A percentile compares a stretch with the other conserved stretches of the same genome.
phyloP scores from a whole-genome alignment of 2,329 filamentous ascomycete species.

The Blumeriella jaapii region DNA sequence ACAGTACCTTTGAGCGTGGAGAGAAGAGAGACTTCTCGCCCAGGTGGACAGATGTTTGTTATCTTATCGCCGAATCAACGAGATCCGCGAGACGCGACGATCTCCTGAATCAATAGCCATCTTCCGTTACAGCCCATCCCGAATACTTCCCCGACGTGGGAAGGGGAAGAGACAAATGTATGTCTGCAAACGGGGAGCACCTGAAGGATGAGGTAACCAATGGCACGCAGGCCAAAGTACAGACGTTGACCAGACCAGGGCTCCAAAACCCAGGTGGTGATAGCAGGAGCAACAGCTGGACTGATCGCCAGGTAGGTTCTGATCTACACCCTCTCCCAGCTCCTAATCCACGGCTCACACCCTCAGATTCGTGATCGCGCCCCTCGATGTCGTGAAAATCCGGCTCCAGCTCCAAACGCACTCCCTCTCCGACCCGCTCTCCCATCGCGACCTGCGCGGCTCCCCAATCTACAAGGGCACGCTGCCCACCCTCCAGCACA shows the following conservation, averaged over 20 bases:
- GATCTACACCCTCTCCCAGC: too few species aligned
- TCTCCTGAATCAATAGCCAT: too few species aligned
- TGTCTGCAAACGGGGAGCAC: constrained; percentile 50
- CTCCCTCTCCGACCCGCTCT: constrained; percentile 58
- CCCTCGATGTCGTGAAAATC: constrained; percentile 96
- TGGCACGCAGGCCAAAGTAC: not conserved
- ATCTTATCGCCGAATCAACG: too few species aligned
- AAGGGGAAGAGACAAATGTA: constrained; percentile 32
- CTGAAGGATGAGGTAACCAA: constrained; percentile 56
- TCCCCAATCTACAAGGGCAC: constrained; percentile 61
- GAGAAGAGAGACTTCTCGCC: too few species aligned
- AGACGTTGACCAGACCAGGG: constrained; percentile 34
- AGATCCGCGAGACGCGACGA: too few species aligned
- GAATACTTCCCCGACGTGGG: not conserved
- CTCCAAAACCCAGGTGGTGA: constrained; percentile 52
- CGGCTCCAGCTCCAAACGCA: constrained; percentile 88
- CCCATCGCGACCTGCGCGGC: constrained; percentile 36
- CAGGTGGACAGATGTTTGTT: too few species aligned
- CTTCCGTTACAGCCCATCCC: not conserved
- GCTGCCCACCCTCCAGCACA: constrained; percentile 61
- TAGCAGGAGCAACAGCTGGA: constrained; percentile 62
- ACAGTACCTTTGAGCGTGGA: too few species aligned
- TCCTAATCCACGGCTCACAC: constrained; percentile 2
- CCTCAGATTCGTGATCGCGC: constrained; percentile 76
- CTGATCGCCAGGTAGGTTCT: constrained; percentile 64